Conservation (phyloP, 2,329 filamentous ascomycete species). For the Stemphylium vesicarium region DNA sequence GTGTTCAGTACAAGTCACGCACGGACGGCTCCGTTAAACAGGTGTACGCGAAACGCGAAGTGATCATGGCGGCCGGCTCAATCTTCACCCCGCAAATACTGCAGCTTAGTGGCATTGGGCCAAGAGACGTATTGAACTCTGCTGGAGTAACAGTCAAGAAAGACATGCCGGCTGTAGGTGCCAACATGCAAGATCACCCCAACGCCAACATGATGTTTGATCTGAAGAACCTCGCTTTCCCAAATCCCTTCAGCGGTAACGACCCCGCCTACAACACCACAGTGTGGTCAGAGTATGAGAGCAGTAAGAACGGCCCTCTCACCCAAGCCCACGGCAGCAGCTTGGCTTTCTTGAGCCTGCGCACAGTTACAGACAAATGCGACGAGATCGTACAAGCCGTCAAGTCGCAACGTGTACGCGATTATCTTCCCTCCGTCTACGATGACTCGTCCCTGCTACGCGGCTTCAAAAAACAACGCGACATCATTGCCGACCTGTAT, state of each 20-base stretch:
- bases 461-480: slow-evolving; percentile 33
- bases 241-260: slow-evolving; percentile 25
- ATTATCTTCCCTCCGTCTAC: slow-evolving; percentile 27
- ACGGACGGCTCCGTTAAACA: slow-evolving; percentile 23
- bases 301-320: slow-evolving; percentile 34
- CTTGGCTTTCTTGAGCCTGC: slow-evolving; percentile 28
- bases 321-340: slow-evolving; percentile 35
- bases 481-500: slow-evolving; percentile 32
- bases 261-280: slow-evolving; percentile 36
- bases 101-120: slow-evolving; percentile 40
- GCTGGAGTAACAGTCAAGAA: slow-evolving; percentile 35
- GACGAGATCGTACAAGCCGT: slow-evolving; percentile 25
- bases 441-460: slow-evolving; percentile 22
- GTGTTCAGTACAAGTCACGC: slow-evolving; percentile 29
- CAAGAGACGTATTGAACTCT: slow-evolving; percentile 26
- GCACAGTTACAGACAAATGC: slow-evolving; percentile 25
- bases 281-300: slow-evolving; percentile 35
- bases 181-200: slow-evolving; percentile 45
- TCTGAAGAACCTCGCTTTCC: slow-evolving; percentile 28
- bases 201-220: slow-evolving; percentile 29
- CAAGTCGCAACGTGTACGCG: slow-evolving; percentile 22
- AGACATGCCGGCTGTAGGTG: slow-evolving; percentile 38
- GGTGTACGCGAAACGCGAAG: slow-evolving; percentile 52
- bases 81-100: slow-evolving; percentile 63
- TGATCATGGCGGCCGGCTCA: slow-evolving; percentile 66